Base-by-base conservation (phyloP, 805 yeast genomes). In the Saccharomycopsis microspora region DNA sequence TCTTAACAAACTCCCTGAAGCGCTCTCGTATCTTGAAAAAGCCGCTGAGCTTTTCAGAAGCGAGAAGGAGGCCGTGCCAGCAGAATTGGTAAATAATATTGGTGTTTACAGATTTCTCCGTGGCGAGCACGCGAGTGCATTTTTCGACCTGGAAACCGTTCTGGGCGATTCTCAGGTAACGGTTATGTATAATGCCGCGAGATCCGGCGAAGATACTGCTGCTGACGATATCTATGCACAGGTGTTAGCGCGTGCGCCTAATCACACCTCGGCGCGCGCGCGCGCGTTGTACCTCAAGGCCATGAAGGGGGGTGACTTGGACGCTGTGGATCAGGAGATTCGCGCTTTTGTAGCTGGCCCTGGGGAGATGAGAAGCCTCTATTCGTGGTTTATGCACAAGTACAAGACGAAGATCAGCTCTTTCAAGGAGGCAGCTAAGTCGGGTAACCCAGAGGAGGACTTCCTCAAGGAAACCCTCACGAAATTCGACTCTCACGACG, bases 391-490 rank as follows among this genome's bases (percentile, higher is more conserved):
- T 58, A 67, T 88, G 55, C 69, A 65, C 52, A 76, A 75, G 51
- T 72, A 72, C 58, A 80, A 82, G 32, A 71, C 71, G 55, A 74
- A 70, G 53, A 58, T 58, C n/a, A 47, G 51, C 3, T 40, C 42
- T 6, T 74, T 75, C 31, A 59, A 69, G 45, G 63, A 70, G 51
- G 66, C 72, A 5, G 55, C 59, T 9, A 74, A 70, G 46, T 65
- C 64, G n/a, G 66, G 65, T 39, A 82, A 76, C 54, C 60, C 75
- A 35, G 96, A 87, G 62, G 80, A 85, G 53, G 68, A 74, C 9
- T 95, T 85, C 59, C 89, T 86, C 60, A 86, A 86, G 62, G 85
- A 82, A 42, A 87, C 98, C 0, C 71, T 93, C 55, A 82, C 81
- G 34, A 79, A 82, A 50, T 78, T 75, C 59, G 87, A 88, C 60